Conservation (phyloP, 2,329 filamentous ascomycete genomes). For the Tolypocladium paradoxum region DNA sequence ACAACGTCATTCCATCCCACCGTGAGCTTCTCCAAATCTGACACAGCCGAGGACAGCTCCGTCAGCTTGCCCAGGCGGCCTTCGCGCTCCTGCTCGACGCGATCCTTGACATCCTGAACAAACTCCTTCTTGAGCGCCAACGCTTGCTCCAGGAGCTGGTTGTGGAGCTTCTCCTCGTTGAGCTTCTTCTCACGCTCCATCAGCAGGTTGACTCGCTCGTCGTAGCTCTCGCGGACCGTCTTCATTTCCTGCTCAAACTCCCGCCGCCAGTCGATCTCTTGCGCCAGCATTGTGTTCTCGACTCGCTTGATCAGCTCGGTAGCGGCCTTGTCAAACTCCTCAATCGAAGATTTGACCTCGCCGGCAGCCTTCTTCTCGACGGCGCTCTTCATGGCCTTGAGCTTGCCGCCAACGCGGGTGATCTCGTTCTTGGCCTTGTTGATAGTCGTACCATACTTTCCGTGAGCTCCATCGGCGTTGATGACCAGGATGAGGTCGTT, state of each 20-base stretch:
- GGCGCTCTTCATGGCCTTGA: constrained; percentile 60
- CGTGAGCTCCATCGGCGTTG: constrained; percentile 72
- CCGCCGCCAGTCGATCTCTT: constrained; percentile 73
- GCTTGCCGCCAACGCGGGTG: constrained; percentile 65
- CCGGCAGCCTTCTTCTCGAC: constrained; percentile 62
- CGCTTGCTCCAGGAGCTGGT: constrained; percentile 82
- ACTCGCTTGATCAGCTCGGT: constrained; percentile 82
- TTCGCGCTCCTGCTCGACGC: constrained; percentile 80
- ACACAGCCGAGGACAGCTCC: constrained; percentile 66
- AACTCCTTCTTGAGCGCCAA: constrained; percentile 81
- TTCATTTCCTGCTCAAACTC: constrained; percentile 84
- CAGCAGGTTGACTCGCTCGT: constrained; percentile 68
- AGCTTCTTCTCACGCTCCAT: constrained; percentile 70
- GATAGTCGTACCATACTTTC: constrained; percentile 68
- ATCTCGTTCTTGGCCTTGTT: constrained; percentile 79
- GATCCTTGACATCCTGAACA: constrained; percentile 61
- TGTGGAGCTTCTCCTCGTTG: constrained; percentile 72
- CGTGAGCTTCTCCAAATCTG: constrained; percentile 78
- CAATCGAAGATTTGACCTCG: constrained; percentile 59
- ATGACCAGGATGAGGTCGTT: constrained; percentile 93
- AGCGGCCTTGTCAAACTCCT: constrained; percentile 78
- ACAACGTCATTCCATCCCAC: constrained; percentile 84
- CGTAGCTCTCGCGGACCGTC: constrained; percentile 66
- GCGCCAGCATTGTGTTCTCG: constrained; percentile 68
- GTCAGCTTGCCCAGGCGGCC: constrained; percentile 78